A percentile compares a stretch with the other conserved stretches of the same genome.
These are phyloP conservation scores for Gastrolobium villosum DNA, from an alignment of 306 rosid species.

Conservation along the genomic window DNA sequence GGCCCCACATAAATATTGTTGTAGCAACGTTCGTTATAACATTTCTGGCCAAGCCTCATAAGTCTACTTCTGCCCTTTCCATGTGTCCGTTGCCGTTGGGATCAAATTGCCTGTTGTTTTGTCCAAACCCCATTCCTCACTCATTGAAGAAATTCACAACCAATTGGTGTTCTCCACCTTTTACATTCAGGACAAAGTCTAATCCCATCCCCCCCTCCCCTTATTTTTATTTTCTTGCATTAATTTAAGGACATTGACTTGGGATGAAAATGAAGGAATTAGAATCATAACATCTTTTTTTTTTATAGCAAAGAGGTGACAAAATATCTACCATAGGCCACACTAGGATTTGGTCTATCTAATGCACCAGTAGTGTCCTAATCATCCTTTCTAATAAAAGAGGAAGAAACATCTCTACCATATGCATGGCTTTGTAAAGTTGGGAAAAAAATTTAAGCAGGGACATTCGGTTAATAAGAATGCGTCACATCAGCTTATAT, in stretches of 20 bases:
- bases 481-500: too few relatives aligned
- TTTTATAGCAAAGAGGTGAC: background rate
- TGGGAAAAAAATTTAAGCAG: background rate
- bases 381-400: constrained; percentile 37
- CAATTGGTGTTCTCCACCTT: constrained; percentile 2
- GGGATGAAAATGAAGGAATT: constrained; percentile 22
- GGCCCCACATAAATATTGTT: constrained; percentile 42
- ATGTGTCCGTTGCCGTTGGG: constrained; percentile 57
- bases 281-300: constrained; percentile 12
- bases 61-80: constrained; percentile 49
- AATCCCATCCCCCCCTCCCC: background rate
- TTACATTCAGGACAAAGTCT: background rate
- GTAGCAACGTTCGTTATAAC: constrained; percentile 41
- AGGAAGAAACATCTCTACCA: constrained; percentile 43
- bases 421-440: constrained; percentile 32
- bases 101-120: constrained; percentile 50
- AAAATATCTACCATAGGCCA: constrained; percentile 31
- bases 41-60: constrained; percentile 17
- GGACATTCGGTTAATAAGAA: too few relatives aligned
- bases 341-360: constrained; percentile 39
- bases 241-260: constrained; percentile 39
- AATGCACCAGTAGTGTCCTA: constrained; percentile 28
- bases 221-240: background rate
- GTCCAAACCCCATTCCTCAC: constrained; percentile 37
- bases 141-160: constrained; percentile 10